Percentiles rank a stretch among this genome's conserved stretches.
These are phyloP conservation scores for Phtheirospermum japonicum DNA, from an alignment of 257 asterid species.

Conservation along the genomic window DNA sequence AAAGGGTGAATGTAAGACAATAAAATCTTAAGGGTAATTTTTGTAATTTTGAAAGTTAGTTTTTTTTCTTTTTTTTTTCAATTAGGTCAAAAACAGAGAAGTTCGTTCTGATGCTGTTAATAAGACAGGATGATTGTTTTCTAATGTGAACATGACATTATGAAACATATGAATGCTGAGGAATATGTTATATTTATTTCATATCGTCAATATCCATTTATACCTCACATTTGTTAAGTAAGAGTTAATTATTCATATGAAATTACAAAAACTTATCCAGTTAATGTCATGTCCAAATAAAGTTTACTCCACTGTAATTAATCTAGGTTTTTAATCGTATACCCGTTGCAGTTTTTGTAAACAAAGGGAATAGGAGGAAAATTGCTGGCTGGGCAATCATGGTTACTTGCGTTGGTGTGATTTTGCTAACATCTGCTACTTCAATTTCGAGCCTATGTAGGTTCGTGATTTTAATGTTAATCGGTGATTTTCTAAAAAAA, in stretches of 20 bases:
- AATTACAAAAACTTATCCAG: neutral
- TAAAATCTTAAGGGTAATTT: neutral
- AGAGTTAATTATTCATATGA: neutral
- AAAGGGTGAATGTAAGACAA: neutral
- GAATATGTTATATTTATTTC: neutral
- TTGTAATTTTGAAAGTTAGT: neutral
- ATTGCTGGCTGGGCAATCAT: constrained; percentile 88
- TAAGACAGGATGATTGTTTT: neutral
- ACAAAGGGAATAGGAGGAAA: constrained; percentile 59
- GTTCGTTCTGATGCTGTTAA: neutral
- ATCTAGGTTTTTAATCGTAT: constrained; percentile 15
- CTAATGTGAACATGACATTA: neutral
- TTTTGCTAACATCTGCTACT: constrained; percentile 69
- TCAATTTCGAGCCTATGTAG: constrained; percentile 53
- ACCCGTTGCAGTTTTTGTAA: constrained; percentile 41
- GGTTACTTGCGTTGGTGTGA: constrained; percentile 63
- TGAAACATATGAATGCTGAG: neutral
- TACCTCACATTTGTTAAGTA: neutral
- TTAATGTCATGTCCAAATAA: constrained; percentile 8
- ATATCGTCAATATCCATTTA: neutral
- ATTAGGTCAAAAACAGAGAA: neutral
- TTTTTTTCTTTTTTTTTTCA: neutral
- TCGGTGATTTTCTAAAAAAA: neutral
- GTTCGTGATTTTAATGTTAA: constrained; percentile 34
- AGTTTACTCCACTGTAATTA: neutral